phyloP scores from a whole-genome alignment of 495 filamentous ascomycete genomes.

The Bombardia bombarda region DNA sequence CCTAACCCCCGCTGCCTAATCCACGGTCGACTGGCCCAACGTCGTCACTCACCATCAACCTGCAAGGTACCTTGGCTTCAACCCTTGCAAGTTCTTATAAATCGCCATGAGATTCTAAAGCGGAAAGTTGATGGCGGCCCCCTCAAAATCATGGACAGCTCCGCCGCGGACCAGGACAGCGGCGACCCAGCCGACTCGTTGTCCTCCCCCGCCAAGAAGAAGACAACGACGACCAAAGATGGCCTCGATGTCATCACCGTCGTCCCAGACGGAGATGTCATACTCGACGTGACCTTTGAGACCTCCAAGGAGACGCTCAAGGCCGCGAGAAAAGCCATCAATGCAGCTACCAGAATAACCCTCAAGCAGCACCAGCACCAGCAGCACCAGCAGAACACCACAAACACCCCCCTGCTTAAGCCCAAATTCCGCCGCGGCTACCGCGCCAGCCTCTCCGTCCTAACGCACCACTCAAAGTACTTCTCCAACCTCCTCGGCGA shows the following conservation, averaged over 20 bases:
- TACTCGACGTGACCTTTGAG: constrained; percentile 47
- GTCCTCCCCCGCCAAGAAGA: too few relatives aligned
- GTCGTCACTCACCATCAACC: too few relatives aligned
- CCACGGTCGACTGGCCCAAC: too few relatives aligned
- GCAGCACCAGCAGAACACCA: too few relatives aligned
- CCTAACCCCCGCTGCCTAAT: too few relatives aligned
- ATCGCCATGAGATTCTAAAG: too few relatives aligned
- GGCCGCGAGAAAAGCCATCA: constrained; percentile 9
- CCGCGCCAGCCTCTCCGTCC: constrained; percentile 26
- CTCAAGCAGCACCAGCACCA: constrained; percentile 14
- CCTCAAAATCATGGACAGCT: constrained; percentile 13
- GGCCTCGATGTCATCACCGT: constrained; percentile 32
- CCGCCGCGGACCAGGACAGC: constrained; percentile 10
- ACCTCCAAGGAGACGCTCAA: constrained; percentile 38
- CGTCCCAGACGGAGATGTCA: constrained; percentile 43
- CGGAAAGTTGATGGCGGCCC: background rate
- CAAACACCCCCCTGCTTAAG: constrained; percentile 20
- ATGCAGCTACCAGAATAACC: constrained; percentile 10
- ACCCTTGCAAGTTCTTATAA: too few relatives aligned
- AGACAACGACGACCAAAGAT: too few relatives aligned
- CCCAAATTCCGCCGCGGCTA: constrained; percentile 26
- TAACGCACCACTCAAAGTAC: constrained; percentile 48
- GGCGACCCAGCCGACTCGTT: constrained; percentile 1
- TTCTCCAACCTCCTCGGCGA: constrained; percentile 49
- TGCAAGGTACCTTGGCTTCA: too few relatives aligned